Conservation (phyloP, 2,329 filamentous ascomycete genomes). For the Xylariaceae sp. region DNA sequence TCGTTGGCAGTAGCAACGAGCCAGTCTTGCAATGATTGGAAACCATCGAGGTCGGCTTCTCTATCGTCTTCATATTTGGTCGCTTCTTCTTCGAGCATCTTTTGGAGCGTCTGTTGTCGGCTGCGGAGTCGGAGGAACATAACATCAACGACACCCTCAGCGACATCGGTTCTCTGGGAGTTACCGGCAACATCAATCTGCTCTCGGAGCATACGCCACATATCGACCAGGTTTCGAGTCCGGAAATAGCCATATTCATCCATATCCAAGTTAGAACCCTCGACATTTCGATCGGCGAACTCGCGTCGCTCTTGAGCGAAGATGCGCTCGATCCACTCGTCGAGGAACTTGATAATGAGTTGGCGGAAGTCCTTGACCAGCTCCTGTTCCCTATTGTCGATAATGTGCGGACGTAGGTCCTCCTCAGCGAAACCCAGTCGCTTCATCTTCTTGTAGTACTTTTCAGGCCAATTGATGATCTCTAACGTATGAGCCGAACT, state of each 20-base stretch:
- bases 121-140: constrained; percentile 85
- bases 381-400: constrained; percentile 86
- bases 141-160: constrained; percentile 90
- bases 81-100: constrained; percentile 81
- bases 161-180: constrained; percentile 81
- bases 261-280: constrained; percentile 70
- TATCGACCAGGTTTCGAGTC: constrained; percentile 84
- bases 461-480: constrained; percentile 91
- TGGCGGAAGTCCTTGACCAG: constrained; percentile 89
- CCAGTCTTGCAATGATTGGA: constrained; percentile 88
- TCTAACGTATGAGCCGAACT: constrained; percentile 82
- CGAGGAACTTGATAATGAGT: constrained; percentile 90
- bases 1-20: constrained; percentile 95
- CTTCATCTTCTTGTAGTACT: constrained; percentile 93
- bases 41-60: constrained; percentile 55
- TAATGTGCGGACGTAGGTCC: constrained; percentile 76
- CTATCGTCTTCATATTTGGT: constrained; percentile 60
- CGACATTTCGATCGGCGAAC: constrained; percentile 71
- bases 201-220: constrained; percentile 97
- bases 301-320: constrained; percentile 74
- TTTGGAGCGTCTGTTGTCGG: constrained; percentile 81
- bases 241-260: constrained; percentile 88
- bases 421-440: constrained; percentile 76
- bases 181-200: constrained; percentile 81
- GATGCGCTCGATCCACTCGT: constrained; percentile 97